These are phyloP conservation scores for Ustilago vetiveriae DNA, from an alignment of 1,284 basidiomycete genomes.

Conservation along the genomic window DNA sequence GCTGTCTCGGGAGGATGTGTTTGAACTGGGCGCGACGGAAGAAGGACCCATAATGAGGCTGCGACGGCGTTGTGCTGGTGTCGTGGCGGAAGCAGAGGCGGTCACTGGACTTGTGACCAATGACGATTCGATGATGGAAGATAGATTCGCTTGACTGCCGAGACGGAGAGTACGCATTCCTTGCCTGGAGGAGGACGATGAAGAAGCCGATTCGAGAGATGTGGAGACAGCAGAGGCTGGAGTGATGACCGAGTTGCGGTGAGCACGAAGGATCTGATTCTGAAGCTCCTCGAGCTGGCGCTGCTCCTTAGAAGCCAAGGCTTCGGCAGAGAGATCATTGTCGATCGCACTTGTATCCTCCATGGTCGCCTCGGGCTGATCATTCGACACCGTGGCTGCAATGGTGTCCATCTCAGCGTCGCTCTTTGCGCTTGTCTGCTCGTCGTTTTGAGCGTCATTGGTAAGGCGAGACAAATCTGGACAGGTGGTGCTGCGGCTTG, in stretches of 20 bases:
- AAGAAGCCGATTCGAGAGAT: constrained; percentile 3
- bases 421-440: not conserved
- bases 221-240: constrained; percentile 7
- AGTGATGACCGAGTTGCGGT: constrained; percentile 35
- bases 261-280: constrained; percentile 36
- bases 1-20: constrained; percentile 32
- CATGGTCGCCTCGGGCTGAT: not conserved
- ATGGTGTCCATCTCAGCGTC: too few relatives aligned
- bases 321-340: not conserved
- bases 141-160: constrained; percentile 44
- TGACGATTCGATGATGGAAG: constrained; percentile 31
- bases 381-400: not conserved
- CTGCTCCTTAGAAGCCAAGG: constrained; percentile 22
- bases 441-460: not conserved
- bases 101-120: constrained; percentile 5
- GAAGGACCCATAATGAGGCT: constrained; percentile 39
- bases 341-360: not conserved
- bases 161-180: constrained; percentile 62
- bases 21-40: constrained; percentile 3
- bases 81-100: constrained; percentile 9
- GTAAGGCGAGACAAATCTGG: constrained; percentile 16
- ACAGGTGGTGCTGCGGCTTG: constrained; percentile 37
- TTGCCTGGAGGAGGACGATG: constrained; percentile 28
- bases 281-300: constrained; percentile 39
- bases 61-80: constrained; percentile 35